These are phyloP conservation scores for Fusarium solani-melongenae DNA, from an alignment of 2,329 filamentous ascomycete species.

Conservation along the genomic window DNA sequence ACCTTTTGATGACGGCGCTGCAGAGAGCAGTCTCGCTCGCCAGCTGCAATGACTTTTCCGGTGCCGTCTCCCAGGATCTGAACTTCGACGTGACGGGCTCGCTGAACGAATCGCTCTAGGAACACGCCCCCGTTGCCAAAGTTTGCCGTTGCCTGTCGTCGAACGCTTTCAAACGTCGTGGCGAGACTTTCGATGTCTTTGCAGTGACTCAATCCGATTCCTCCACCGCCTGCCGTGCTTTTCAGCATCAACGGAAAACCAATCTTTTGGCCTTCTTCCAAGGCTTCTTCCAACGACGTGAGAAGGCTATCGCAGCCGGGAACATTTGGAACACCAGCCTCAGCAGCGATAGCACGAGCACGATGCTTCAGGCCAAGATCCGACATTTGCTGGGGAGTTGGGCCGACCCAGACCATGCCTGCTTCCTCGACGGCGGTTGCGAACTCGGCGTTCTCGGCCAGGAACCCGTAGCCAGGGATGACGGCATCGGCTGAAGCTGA, in stretches of 20 bases:
- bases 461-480: conserved; percentile 75
- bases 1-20: conserved; percentile 64
- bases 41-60: conserved; percentile 53
- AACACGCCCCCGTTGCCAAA: conserved; percentile 56
- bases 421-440: conserved; percentile 62
- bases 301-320: conserved; percentile 48
- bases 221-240: conserved; percentile 59
- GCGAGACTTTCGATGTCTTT: conserved; percentile 44
- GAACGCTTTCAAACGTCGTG: conserved; percentile 50
- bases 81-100: conserved; percentile 60
- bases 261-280: conserved; percentile 43
- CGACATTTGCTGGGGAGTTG: conserved; percentile 58
- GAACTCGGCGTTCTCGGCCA: conserved; percentile 73
- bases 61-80: conserved; percentile 60
- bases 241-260: conserved; percentile 59
- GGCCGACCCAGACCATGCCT: conserved; percentile 70
- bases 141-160: conserved; percentile 52
- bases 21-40: conserved; percentile 63
- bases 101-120: conserved; percentile 55
- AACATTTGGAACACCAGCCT: conserved; percentile 47
- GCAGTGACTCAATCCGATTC: conserved; percentile 55
- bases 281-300: conserved; percentile 42
- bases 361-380: conserved; percentile 53
- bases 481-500: conserved; percentile 64
- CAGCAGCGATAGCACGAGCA: conserved; percentile 48